Base-by-base conservation (phyloP, 163 green algal genomes). In the Picocystis sp. region DNA sequence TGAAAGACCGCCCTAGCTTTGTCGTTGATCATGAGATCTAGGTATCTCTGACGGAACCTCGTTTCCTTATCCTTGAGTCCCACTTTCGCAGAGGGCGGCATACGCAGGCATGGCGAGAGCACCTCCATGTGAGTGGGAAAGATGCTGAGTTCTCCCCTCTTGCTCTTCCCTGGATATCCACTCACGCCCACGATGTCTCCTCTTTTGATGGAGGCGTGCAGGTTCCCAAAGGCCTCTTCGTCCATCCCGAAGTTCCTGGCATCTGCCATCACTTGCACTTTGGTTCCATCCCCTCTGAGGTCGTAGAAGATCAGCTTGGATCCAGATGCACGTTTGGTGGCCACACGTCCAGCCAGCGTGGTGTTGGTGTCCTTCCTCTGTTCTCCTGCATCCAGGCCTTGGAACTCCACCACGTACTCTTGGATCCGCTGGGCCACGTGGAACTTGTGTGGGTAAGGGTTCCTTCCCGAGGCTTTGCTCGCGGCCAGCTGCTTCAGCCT, bases 391-490 rank as follows among this genome's bases (percentile, higher is more conserved):
- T 84, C 76, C 47, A 94, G 52, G 43, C 14, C 52, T 3, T 44
- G 33, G 53, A 87, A 94, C 69, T 93, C 77, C 0, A 59, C 69
- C 19, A 94, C 68, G 60, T 77, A 94, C 12, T 87, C 77, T 0
- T 77, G 77, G 49, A 99, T 54, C 35, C 62, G 58, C 25, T 71
- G 70, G 22, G 59, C 71, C 8, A 90, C 80, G 8, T 92, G 43
- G 47, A 96, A 99, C 81, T 99, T 99, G 80, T 99, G 91, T 0
- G 91, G 91, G 71, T 98, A 99, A 0, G 87, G 83, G 73, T 97
- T 92, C 43, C 71, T 60, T 33, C 85, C 85, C n/a, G 67, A 67
- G 3, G 66, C 76, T 74, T 93, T 92, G 47, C 73, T 77, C 23
- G 61, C 71, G 17, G 71, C 59, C 3, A 98, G 50, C 2, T 55